These are phyloP conservation scores for Kuraishia cidri DNA, from an alignment of 805 yeast genomes.

Conservation along the genomic window DNA sequence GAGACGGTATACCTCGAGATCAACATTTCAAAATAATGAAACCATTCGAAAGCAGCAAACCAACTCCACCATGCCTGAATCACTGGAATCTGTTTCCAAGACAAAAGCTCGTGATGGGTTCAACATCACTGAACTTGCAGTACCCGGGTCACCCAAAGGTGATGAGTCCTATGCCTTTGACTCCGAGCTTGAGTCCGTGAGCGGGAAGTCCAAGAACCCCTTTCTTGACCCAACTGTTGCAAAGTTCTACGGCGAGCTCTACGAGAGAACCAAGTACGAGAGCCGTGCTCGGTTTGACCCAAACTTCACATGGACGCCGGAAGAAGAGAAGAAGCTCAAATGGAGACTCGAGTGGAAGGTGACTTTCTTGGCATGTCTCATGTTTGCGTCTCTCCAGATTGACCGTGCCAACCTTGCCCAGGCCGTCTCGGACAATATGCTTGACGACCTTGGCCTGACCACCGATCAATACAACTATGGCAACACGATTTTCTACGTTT, in stretches of 20 bases:
- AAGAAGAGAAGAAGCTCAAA: constrained; percentile 7
- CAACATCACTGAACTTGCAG: too few relatives aligned
- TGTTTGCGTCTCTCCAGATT: background rate
- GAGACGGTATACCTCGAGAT: too few relatives aligned
- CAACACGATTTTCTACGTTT: constrained; percentile 19
- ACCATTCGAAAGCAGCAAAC: too few relatives aligned
- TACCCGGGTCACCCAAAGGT: too few relatives aligned
- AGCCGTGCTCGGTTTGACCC: constrained; percentile 51
- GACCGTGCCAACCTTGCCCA: background rate
- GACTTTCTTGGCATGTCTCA: background rate
- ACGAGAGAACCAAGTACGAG: constrained; percentile 43
- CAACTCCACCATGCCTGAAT: too few relatives aligned
- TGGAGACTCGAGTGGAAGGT: background rate
- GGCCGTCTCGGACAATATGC: background rate
- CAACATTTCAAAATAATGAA: too few relatives aligned
- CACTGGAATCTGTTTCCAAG: too few relatives aligned
- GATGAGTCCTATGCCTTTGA: too few relatives aligned
- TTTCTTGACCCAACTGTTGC: constrained; percentile 34
- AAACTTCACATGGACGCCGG: constrained; percentile 22
- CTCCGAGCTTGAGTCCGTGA: too few relatives aligned
- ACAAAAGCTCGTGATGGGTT: too few relatives aligned
- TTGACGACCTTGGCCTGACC: constrained; percentile 16
- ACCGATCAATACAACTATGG: constrained; percentile 23
- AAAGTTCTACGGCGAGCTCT: constrained; percentile 31
- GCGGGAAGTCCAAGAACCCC: too few relatives aligned